phyloP scores from a whole-genome alignment of 345 rosid genomes.

The Eucalyptus decipiens region DNA sequence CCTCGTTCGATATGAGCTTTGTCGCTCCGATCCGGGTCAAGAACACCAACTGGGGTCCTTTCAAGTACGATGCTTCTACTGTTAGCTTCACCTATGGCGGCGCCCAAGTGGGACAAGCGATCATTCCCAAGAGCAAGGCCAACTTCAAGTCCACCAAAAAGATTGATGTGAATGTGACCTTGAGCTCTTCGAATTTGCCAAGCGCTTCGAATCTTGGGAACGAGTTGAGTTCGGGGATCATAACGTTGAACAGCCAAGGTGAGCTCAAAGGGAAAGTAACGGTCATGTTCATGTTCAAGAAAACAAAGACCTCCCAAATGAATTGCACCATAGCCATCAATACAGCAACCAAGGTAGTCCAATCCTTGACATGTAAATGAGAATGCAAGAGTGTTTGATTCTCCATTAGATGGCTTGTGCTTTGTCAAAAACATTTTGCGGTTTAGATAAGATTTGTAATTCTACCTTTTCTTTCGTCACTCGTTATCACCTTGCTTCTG shows the following conservation, averaged over 20 bases:
- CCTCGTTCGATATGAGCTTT: neutral
- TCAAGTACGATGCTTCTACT: neutral
- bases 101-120: neutral
- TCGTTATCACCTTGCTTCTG: neutral
- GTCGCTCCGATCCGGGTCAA: neutral
- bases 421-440: neutral
- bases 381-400: neutral
- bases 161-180: neutral
- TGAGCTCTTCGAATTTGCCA: neutral
- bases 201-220: neutral
- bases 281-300: neutral
- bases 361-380: neutral
- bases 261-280: neutral
- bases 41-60: conserved; percentile 6
- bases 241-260: neutral
- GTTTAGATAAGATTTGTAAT: neutral
- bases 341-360: neutral
- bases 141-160: neutral
- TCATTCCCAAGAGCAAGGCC: neutral
- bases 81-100: neutral
- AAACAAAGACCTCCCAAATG: neutral
- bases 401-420: neutral
- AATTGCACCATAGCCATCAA: neutral
- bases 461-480: neutral
- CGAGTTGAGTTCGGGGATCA: neutral